phyloP scores from a whole-genome alignment of 345 rosid genomes.

The Reutealis trisperma region DNA sequence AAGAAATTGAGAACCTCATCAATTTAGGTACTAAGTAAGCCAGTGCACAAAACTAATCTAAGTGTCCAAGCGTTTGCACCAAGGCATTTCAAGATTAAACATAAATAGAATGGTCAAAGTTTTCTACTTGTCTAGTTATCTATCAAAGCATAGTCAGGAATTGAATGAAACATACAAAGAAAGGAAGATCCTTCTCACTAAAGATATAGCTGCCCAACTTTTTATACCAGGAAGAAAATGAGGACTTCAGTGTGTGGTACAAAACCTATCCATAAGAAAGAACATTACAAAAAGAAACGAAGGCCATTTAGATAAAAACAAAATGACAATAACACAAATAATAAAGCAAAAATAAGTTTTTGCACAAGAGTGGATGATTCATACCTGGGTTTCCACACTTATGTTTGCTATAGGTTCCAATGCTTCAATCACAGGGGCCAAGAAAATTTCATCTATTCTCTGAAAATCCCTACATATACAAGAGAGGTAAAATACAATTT shows the following conservation, averaged over 20 bases:
- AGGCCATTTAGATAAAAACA: neutral
- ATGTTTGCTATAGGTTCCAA: constrained; percentile 76
- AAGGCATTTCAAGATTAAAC: neutral
- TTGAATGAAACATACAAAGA: constrained; percentile 66
- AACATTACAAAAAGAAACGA: constrained; percentile 11
- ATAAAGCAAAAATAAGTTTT: neutral
- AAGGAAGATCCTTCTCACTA: constrained; percentile 76
- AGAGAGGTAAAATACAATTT: constrained; percentile 12
- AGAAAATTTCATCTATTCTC: constrained; percentile 54
- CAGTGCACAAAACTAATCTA: neutral
- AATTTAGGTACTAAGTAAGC: constrained; percentile 4
- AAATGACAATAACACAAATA: constrained; percentile 3
- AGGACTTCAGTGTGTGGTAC: constrained; percentile 87
- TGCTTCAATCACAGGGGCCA: constrained; percentile 69
- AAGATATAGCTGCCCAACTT: constrained; percentile 62
- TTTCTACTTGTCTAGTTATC: constrained; percentile 1
- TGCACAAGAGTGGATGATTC: constrained; percentile 1
- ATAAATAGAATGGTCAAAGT: neutral
- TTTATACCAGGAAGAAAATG: constrained; percentile 83
- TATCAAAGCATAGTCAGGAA: constrained; percentile 16
- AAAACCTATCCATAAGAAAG: constrained; percentile 55
- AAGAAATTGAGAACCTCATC: neutral
- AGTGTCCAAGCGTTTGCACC: neutral
- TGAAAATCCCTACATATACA: constrained; percentile 71
- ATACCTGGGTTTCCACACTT: constrained; percentile 94